Evolutionary conservation across 768 basidiomycete species (phyloP), one percentile per base, ranked within the genome.

Genomic region (Boletus patriciae): DNA sequence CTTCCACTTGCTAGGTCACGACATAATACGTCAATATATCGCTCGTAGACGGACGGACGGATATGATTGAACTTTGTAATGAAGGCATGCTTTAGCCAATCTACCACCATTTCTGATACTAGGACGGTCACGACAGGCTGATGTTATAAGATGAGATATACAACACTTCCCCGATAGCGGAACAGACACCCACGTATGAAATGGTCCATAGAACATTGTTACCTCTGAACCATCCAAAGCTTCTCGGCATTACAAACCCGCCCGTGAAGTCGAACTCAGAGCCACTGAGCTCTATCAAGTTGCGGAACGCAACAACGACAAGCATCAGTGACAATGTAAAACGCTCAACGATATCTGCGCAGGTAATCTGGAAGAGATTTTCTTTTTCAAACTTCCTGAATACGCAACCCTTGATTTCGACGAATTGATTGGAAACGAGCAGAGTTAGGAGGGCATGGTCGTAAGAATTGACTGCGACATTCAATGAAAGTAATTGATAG

Each of bases 341-440:
- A 1, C 97, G 87, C 70, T 99, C 97, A 21, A 98, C 97, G 59
- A 99, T 98, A 70, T 99, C 97, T 60, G 97, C 97, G 64, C 97
- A 99, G 46, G 94, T 95, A 57, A 99, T 95, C 72, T 99, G 97
- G 70, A 99, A 98, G 10, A 99, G 81, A 67, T 91, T 98, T 66
- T 99, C 97, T 70, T 98, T 99, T 70, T 98, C 97, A 65, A 99
- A 98, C 70, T 90, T 98, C 75, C 98, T 99, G 84, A 99, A 99
- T 2, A 99, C 97, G 69, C 92, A 94, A 34, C 96, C 95, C 74
- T 99, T 99, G 73, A 98, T 98, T 74, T 99, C 97, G 34, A 98
- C 96, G 66, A 99, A 98, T 71, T 99, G 97, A 68, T 98, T 99
- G 44, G 94, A 97, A 44, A 99, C 86, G 9, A 99, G 81, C 0